These are phyloP conservation scores for Phytophthora pinifolia DNA, from an alignment of 352 stramenopile species.

Conservation along the genomic window DNA sequence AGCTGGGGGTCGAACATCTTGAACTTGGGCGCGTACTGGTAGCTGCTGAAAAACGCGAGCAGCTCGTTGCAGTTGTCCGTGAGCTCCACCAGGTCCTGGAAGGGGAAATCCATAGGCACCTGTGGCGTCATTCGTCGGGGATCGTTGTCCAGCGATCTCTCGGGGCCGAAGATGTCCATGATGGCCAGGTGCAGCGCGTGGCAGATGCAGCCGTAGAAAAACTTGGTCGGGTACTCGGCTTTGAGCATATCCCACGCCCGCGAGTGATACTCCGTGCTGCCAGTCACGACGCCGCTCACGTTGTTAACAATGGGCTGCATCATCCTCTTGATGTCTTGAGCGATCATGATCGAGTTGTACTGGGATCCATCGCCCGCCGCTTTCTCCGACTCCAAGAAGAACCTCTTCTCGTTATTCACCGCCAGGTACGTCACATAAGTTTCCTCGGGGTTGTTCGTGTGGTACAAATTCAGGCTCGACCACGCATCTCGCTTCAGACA, in stretches of 20 bases:
- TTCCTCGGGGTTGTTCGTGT: conserved; percentile 65
- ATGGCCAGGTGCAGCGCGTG: conserved; percentile 79
- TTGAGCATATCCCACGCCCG: conserved; percentile 85
- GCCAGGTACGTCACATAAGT: conserved; percentile 81
- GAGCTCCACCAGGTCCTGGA: conserved; percentile 80
- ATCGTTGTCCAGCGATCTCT: conserved; percentile 73
- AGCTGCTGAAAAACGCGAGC: conserved; percentile 80
- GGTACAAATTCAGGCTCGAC: conserved; percentile 81
- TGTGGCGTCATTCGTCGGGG: conserved; percentile 62
- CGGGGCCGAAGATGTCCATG: conserved; percentile 80
- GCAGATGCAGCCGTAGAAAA: conserved; percentile 86
- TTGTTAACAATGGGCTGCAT: conserved; percentile 72
- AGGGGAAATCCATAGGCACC: conserved; percentile 74
- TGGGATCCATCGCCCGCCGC: conserved; percentile 48
- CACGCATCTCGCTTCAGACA: conserved; percentile 82
- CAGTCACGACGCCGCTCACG: conserved; percentile 75
- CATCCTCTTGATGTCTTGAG: conserved; percentile 81
- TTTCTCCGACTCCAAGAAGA: conserved; percentile 83
- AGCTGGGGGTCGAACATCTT: conserved; percentile 76
- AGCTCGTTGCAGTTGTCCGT: conserved; percentile 74
- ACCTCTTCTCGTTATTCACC: conserved; percentile 73
- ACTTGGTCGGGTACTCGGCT: conserved; percentile 81
- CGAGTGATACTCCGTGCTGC: conserved; percentile 72
- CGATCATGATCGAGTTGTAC: conserved; percentile 82
- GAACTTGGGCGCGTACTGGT: conserved; percentile 73